phyloP scores from a whole-genome alignment of 2,329 filamentous ascomycete species.

The Dactylellina leptospora region DNA sequence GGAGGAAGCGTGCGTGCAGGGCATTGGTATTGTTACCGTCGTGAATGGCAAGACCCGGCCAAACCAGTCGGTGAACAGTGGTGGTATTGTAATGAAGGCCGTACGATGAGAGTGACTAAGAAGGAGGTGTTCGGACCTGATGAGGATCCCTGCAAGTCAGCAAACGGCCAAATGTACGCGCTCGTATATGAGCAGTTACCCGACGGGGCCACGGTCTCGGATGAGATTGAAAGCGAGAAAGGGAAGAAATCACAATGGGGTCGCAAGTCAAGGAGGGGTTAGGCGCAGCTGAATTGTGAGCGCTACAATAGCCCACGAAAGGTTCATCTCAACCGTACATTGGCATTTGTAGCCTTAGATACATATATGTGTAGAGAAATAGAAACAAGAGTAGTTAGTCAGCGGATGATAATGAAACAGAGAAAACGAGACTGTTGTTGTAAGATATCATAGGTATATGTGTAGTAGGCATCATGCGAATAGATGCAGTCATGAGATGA shows the following conservation, averaged over 20 bases:
- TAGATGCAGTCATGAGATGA: too few relatives aligned
- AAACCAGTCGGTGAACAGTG: constrained; percentile 18
- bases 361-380: background rate
- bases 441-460: too few relatives aligned
- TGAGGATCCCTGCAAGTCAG: too few relatives aligned
- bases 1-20: background rate
- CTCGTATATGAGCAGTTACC: constrained; percentile 37
- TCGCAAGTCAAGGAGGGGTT: too few relatives aligned
- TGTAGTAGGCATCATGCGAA: too few relatives aligned
- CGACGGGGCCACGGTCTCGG: background rate
- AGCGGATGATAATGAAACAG: background rate
- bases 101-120: constrained; percentile 19
- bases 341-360: too few relatives aligned
- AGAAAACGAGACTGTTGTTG: too few relatives aligned
- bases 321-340: too few relatives aligned
- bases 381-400: background rate
- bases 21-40: constrained; percentile 37
- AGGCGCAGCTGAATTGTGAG: too few relatives aligned
- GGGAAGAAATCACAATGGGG: too few relatives aligned
- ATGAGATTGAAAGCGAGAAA: background rate
- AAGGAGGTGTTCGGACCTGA: constrained; percentile 15
- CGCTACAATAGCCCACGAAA: too few relatives aligned
- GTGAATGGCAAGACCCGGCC: constrained; percentile 22
- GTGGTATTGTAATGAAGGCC: constrained; percentile 35
- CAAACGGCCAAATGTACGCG: constrained; percentile 12